Base-by-base conservation (phyloP, 2,329 filamentous ascomycete species). In the Tolypocladium capitatum region DNA sequence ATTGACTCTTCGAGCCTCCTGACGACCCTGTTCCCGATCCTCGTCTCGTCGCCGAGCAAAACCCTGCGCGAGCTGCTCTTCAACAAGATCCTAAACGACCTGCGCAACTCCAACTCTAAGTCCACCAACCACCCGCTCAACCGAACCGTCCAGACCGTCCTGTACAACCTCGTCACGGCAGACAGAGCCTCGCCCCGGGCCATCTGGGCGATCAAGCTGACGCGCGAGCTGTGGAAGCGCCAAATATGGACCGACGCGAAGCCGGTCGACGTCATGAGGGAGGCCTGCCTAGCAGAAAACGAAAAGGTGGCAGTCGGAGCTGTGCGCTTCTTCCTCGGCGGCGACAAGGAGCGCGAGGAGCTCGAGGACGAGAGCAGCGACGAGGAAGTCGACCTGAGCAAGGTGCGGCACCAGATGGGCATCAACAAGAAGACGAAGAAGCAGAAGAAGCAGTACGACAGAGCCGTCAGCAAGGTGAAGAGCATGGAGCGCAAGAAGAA, bases 381-480 rank as follows among this genome's bases (percentile, higher is more conserved):
- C 55, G 87, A 94, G 38, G 78, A 81, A 1, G 70, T 80, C 16
- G 89, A 97, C 62, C 76, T 98, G 56, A 80, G 76, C 49, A 86
- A 86, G 63, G 68, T 97, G 48, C 83, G 84, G 62, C 90, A 96
- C 65, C 85, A 92, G 65, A 76, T 81, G 28, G 84, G 81, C 40
- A 94, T 97, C 70, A 97, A 95, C 73, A 98, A 97, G 69, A 98
- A 97, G 73, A 85, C 81, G 16, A 91, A 85, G 63, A 97, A 97
- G 73, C 83, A 86, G 56, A 78, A 83, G 46, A 85, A 84, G 57
- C 77, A 80, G 31, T 78, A 95, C 46, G 85, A 86, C 48, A 87
- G 81, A 62, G 92, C 92, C 0, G 77, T 89, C 4, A 78, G 81
- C n/a, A 86, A 83, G 53, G 77, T 95, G 36, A 94, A 88, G 70